Evolutionary conservation across 192 early-diverging fungal species (phyloP).

Genomic region (Geranomyces michiganensis): DNA sequence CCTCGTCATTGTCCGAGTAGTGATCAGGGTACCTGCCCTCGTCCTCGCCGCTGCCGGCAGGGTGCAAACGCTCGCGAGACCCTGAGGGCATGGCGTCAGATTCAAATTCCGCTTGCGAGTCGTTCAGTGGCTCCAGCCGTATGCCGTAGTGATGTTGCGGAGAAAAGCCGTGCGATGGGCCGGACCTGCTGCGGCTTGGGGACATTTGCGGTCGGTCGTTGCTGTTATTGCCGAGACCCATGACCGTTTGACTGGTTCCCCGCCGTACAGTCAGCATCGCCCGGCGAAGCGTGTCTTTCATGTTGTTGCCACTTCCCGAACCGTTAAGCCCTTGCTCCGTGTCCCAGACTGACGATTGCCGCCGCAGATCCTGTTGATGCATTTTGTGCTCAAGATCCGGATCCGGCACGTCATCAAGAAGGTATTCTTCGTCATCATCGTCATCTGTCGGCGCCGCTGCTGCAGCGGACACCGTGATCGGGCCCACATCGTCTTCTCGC

Average conservation of each 20-base stretch:
- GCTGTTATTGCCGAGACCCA: neutral
- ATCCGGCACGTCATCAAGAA: slow-evolving; percentile 46
- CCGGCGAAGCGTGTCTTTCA: slow-evolving; percentile 13
- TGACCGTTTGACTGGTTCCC: neutral
- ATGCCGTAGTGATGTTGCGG: slow-evolving; percentile 1
- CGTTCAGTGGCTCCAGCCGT: neutral
- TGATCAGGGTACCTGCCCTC: neutral
- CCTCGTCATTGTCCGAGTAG: neutral
- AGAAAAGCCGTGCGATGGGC: neutral
- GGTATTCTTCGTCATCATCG: slow-evolving; percentile 25
- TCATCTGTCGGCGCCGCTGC: neutral
- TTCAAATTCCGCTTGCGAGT: neutral
- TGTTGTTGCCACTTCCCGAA: no score
- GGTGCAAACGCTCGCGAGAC: neutral
- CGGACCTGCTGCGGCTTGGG: neutral
- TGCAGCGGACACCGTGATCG: neutral
- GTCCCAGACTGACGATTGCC: slow-evolving; percentile 9
- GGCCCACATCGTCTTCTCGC: neutral
- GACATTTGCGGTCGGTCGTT: no score
- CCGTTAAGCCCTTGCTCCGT: slow-evolving; percentile 6
- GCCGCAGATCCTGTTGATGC: slow-evolving; percentile 11
- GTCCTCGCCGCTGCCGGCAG: neutral
- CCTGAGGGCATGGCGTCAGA: no score
- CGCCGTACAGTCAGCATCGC: slow-evolving; percentile 12
- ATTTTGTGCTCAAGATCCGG: slow-evolving; percentile 35